Evolutionary conservation across 2,329 filamentous ascomycete genomes (phyloP).

Genomic region (Rasamsonia emersonii): DNA sequence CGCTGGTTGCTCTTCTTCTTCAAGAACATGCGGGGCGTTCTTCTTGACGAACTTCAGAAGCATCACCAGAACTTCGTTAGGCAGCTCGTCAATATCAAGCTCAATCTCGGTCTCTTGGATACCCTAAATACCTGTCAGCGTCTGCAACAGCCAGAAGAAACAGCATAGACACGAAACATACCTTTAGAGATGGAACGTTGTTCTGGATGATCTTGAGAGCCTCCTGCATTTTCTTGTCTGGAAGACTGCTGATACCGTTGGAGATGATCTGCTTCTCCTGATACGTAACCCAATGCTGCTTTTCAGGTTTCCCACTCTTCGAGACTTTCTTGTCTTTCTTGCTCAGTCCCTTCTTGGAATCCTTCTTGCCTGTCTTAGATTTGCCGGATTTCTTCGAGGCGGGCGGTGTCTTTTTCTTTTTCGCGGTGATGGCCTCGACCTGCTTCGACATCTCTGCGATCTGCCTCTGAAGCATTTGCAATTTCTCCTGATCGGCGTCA

Average conservation of each 20-base stretch:
- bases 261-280: constrained; percentile 89
- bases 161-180: constrained; percentile 19
- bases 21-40: constrained; percentile 34
- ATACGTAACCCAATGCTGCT: constrained; percentile 59
- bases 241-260: constrained; percentile 71
- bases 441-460: constrained; percentile 67
- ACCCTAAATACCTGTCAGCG: constrained; percentile 21
- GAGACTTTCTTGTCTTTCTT: constrained; percentile 48
- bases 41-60: constrained; percentile 41
- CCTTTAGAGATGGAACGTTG: constrained; percentile 66
- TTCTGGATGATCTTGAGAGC: constrained; percentile 86
- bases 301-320: constrained; percentile 37
- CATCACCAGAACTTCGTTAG: constrained; percentile 38
- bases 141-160: constrained; percentile 1
- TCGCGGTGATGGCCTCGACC: constrained; percentile 45
- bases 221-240: constrained; percentile 65
- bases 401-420: constrained; percentile 53
- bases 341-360: constrained; percentile 40
- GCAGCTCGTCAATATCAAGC: constrained; percentile 41
- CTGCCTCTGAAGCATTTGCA: constrained; percentile 59
- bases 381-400: constrained; percentile 42
- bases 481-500: constrained; percentile 53
- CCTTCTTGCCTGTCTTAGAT: constrained; percentile 37
- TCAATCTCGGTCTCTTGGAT: constrained; percentile 40
- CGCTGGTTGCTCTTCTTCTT: constrained; percentile 31